Evolutionary conservation across 2,329 filamentous ascomycete species (phyloP), one percentile per base, ranked within the genome.

Genomic region (Esteya vermicola): DNA sequence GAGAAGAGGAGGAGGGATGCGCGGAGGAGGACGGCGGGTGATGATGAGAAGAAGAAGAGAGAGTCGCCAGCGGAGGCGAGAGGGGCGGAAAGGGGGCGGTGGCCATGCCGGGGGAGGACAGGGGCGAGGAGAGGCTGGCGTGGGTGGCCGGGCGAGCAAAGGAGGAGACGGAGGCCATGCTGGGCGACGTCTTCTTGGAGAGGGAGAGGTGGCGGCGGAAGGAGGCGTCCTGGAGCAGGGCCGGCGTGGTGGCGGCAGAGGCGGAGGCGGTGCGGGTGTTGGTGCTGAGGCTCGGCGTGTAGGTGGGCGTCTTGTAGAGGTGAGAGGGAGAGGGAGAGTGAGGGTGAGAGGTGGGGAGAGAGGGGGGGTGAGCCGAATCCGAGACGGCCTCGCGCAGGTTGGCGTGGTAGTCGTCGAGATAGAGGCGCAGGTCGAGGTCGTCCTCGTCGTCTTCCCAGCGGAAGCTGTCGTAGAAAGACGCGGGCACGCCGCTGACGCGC

Each of bases 371-470:
- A n/a, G n/a, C n/a, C n/a, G n/a, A n/a, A n/a, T n/a, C n/a, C n/a
- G n/a, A n/a, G n/a, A 66, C 53, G 5, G 34, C 59, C 25, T 70
- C 67, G 28, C 73, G 65, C 26, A 77, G 59, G 49, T 78, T 78
- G 34, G 70, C 63, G 51, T 82, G 78, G 51, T 84, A 82, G 52
- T 84, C 77, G 52, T 85, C 78, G 25, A 85, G 59, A 28, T 68
- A 69, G 28, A 88, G 65, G 33, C 71, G 65, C 20, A 80, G 57
- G 50, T 88, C 80, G 25, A 88, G 61, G 39, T 81, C 72, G 16
- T 78, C 71, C 39, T 83, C 76, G 42, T 84, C 78, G 23, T 86
- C 80, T 21, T 85, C 62, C 79, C 81, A 85, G 36, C 76, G 68
- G 48, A 85, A 81, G 52, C 69, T 78, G 45, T 85, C 75, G 37